These are phyloP conservation scores for Diaporthe sp. DNA, from an alignment of 2,329 filamentous ascomycete genomes.

Conservation along the genomic window DNA sequence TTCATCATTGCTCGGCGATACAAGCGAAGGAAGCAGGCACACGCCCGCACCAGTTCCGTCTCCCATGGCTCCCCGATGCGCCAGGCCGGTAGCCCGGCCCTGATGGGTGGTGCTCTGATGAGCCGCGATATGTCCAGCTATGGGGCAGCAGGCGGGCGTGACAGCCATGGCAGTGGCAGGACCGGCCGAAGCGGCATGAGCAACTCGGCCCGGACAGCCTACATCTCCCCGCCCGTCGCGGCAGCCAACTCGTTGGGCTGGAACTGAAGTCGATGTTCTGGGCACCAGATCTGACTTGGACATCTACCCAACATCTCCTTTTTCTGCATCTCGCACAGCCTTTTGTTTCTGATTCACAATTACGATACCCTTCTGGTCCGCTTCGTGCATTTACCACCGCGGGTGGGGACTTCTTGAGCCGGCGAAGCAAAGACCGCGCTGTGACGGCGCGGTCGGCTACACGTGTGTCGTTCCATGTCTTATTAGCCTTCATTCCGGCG, in stretches of 20 bases:
- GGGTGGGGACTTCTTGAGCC: constrained; percentile 42
- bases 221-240: constrained; percentile 90
- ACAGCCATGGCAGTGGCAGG: constrained; percentile 75
- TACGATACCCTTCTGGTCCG: constrained; percentile 58
- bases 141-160: constrained; percentile 60
- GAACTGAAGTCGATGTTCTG: constrained; percentile 71
- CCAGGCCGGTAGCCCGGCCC: constrained; percentile 64
- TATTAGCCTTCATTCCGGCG: constrained; percentile 34
- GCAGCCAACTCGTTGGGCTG: constrained; percentile 95
- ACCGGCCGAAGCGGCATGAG: constrained; percentile 57
- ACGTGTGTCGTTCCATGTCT: constrained; percentile 35
- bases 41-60: constrained; percentile 82
- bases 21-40: constrained; percentile 83
- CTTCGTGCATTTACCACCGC: constrained; percentile 39
- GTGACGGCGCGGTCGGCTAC: constrained; percentile 31
- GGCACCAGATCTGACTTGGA: constrained; percentile 28
- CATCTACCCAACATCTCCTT: constrained; percentile 42
- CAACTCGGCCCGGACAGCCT: constrained; percentile 65
- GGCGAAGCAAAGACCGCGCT: constrained; percentile 31
- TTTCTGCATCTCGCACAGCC: constrained; percentile 37
- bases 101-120: constrained; percentile 77
- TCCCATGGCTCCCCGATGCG: constrained; percentile 67
- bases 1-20: constrained; percentile 92
- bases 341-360: constrained; percentile 43
- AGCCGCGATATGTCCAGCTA: constrained; percentile 67